A percentile compares a stretch with the other conserved stretches of the same genome.
Conservation (phyloP, 1,139 yeast genomes). For the Saccharomyces hybrid region DNA sequence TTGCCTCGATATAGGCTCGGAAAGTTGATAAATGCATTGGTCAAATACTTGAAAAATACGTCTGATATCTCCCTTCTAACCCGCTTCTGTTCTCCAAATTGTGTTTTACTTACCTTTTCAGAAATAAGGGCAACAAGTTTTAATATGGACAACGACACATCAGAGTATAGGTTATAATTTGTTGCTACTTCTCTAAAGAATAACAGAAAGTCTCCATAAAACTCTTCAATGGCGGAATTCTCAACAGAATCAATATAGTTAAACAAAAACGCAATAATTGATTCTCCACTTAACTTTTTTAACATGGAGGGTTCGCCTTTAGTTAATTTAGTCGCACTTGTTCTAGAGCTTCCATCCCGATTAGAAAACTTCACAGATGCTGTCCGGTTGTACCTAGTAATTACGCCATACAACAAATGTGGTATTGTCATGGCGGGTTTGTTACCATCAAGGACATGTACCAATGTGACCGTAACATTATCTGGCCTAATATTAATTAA, state of each 20-base stretch:
- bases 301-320: constrained; percentile 26
- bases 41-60: constrained; percentile 48
- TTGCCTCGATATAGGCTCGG: neutral
- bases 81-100: constrained; percentile 55
- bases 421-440: constrained; percentile 73
- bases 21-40: constrained; percentile 25
- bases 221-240: constrained; percentile 67
- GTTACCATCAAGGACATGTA: constrained; percentile 76
- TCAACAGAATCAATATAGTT: constrained; percentile 59
- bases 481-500: constrained; percentile 37
- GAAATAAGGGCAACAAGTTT: constrained; percentile 46
- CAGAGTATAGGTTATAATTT: constrained; percentile 43
- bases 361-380: constrained; percentile 16
- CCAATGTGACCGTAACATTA: constrained; percentile 18
- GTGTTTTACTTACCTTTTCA: constrained; percentile 48
- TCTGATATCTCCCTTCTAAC: constrained; percentile 63
- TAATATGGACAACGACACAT: constrained; percentile 46
- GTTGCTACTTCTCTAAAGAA: constrained; percentile 55
- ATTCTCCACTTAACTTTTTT: constrained; percentile 16
- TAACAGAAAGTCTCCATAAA: constrained; percentile 51
- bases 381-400: constrained; percentile 37
- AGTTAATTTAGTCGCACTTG: constrained; percentile 12
- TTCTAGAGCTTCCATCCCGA: constrained; percentile 4
- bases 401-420: constrained; percentile 50
- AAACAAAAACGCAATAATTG: constrained; percentile 29